Evolutionary conservation across 1,284 basidiomycete species (phyloP).

Genomic region (Papiliotrema terrestris): DNA sequence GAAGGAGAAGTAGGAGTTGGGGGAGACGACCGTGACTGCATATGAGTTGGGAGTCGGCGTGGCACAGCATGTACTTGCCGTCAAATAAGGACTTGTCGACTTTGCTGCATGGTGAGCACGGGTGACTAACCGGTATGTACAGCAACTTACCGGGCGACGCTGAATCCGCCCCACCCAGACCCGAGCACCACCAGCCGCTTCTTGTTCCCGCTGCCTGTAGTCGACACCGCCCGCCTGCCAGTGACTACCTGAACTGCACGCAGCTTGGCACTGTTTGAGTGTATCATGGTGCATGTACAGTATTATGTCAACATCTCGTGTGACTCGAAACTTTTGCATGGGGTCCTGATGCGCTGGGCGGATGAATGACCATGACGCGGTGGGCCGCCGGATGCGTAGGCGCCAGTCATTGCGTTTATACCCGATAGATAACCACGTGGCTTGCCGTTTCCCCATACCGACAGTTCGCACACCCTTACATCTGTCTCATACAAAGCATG

Average conservation of each 20-base stretch:
- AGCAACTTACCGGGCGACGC: constrained; percentile 49
- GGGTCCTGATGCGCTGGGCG: too few species aligned
- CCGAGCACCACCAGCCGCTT: constrained; percentile 70
- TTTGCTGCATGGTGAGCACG: constrained; percentile 13
- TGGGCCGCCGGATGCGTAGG: neutral
- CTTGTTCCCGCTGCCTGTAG: neutral
- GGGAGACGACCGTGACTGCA: constrained; percentile 64
- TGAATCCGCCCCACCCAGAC: constrained; percentile 81
- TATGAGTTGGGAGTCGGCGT: neutral
- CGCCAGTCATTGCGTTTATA: neutral
- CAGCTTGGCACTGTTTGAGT: too few species aligned
- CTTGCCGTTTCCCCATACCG: neutral
- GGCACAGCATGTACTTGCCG: too few species aligned
- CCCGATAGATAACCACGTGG: constrained; percentile 2
- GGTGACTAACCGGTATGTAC: neutral
- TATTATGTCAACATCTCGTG: too few species aligned
- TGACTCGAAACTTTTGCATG: too few species aligned
- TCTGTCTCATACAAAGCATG: neutral
- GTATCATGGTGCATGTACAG: too few species aligned
- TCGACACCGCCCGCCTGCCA: constrained; percentile 1
- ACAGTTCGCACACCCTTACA: neutral
- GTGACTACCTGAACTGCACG: too few species aligned
- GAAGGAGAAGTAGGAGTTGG: constrained; percentile 76
- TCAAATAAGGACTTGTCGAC: constrained; percentile 37
- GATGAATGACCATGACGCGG: neutral